Conservation (phyloP, 768 basidiomycete species). For the Antrodiella citrinella region DNA sequence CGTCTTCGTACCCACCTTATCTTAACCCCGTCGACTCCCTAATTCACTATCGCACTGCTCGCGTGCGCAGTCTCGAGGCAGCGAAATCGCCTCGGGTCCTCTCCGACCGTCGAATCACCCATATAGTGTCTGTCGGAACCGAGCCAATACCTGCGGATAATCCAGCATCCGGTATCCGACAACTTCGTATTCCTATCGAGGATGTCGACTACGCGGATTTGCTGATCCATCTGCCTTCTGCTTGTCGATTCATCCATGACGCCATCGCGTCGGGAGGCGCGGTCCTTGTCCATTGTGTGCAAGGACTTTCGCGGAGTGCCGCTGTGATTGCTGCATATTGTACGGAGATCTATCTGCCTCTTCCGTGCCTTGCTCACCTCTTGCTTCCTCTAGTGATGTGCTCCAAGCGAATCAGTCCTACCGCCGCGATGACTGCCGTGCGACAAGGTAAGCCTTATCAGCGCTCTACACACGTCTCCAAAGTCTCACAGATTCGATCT, state of each 20-base stretch:
- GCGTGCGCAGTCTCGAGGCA: conserved; percentile 46
- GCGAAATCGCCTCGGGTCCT: conserved; percentile 65
- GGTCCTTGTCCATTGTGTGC: conserved; percentile 65
- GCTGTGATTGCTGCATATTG: conserved; percentile 74
- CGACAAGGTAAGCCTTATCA: conserved; percentile 40
- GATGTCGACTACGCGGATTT: conserved; percentile 47
- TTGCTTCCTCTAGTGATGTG: conserved; percentile 49
- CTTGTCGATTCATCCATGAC: conserved; percentile 54
- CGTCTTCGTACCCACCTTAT: conserved; percentile 4
- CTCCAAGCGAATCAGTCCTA: conserved; percentile 44
- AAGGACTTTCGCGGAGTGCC: conserved; percentile 65
- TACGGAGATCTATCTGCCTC: conserved; percentile 27
- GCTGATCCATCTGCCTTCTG: conserved; percentile 52
- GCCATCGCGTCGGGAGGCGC: conserved; percentile 45
- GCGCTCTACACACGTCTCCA: conserved; percentile 1
- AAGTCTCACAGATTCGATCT: neutral
- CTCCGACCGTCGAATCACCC: conserved; percentile 68
- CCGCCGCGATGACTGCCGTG: conserved; percentile 53
- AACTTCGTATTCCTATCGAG: conserved; percentile 58
- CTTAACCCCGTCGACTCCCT: conserved; percentile 5
- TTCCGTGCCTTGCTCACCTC: conserved; percentile 10
- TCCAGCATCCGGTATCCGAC: conserved; percentile 59
- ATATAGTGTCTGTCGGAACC: conserved; percentile 69
- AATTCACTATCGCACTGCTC: neutral
- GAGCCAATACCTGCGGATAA: conserved; percentile 67